Evolutionary conservation across 2,329 filamentous ascomycete species (phyloP).

Genomic region (Talaromyces sp.): DNA sequence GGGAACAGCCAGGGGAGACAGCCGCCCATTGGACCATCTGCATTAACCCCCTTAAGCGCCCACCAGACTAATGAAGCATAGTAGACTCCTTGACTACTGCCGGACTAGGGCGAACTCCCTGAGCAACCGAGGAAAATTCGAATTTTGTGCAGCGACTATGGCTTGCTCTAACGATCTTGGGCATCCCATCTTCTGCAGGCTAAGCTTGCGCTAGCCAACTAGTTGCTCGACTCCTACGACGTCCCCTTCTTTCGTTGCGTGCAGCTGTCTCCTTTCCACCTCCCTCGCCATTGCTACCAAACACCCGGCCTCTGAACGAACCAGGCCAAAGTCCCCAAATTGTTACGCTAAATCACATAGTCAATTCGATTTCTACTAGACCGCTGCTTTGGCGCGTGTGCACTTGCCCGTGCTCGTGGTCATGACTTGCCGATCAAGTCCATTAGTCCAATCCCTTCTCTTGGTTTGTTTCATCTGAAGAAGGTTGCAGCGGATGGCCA

Average conservation of each 20-base stretch:
- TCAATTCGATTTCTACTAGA: not conserved
- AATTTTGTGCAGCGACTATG: slow-evolving; percentile 6
- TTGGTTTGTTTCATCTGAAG: slow-evolving; percentile 16
- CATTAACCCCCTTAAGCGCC: slow-evolving; percentile 10
- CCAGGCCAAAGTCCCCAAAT: not conserved
- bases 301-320: not conserved
- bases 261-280: not conserved
- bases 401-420: slow-evolving; percentile 18
- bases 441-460: slow-evolving; percentile 8
- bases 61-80: slow-evolving; percentile 3
- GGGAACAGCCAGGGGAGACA: not conserved
- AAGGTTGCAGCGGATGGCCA: slow-evolving; percentile 19
- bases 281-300: not conserved
- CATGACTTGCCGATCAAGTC: slow-evolving; percentile 17
- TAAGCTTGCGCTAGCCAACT: slow-evolving; percentile 1
- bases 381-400: slow-evolving; percentile 16
- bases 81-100: slow-evolving; percentile 7
- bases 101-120: slow-evolving; percentile 1
- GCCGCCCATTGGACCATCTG: slow-evolving; percentile 3
- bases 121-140: slow-evolving; percentile 4
- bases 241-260: not conserved
- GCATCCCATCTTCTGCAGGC: slow-evolving; percentile 2
- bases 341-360: not conserved
- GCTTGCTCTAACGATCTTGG: slow-evolving; percentile 9
- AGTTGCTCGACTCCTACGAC: not conserved